These are phyloP conservation scores for Cetradonia linearis DNA, from an alignment of 495 filamentous ascomycete species.

Conservation along the genomic window DNA sequence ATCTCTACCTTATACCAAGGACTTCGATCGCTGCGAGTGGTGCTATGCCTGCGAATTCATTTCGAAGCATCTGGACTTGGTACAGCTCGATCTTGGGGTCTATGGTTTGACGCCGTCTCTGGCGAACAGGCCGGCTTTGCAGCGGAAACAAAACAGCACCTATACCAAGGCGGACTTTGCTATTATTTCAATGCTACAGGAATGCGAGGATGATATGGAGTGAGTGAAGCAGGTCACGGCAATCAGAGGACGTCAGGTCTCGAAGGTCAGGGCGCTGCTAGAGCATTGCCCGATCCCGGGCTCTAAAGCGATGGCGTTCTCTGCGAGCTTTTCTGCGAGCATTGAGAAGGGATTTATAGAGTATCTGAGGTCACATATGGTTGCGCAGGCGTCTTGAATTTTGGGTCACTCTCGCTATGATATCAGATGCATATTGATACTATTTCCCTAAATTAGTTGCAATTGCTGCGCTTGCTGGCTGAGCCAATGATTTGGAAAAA, in stretches of 20 bases:
- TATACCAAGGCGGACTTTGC: slow-evolving; percentile 35
- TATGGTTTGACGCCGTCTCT: slow-evolving; percentile 28
- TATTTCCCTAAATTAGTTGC: neutral
- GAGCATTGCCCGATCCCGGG: slow-evolving; percentile 34
- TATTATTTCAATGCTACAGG: slow-evolving; percentile 29
- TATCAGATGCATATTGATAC: neutral
- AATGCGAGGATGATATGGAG: slow-evolving; percentile 34
- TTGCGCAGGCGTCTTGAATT: slow-evolving; percentile 16
- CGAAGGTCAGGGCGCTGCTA: slow-evolving; percentile 35
- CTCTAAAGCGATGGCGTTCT: slow-evolving; percentile 38
- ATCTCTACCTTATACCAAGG: slow-evolving; percentile 36
- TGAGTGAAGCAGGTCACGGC: slow-evolving; percentile 39
- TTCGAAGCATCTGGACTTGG: slow-evolving; percentile 26
- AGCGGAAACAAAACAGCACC: slow-evolving; percentile 34
- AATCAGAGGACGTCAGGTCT: slow-evolving; percentile 32
- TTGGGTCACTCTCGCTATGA: neutral
- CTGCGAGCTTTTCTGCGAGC: slow-evolving; percentile 41
- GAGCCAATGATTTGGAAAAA: neutral
- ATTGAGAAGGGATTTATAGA: slow-evolving; percentile 41
- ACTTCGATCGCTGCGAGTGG: slow-evolving; percentile 47
- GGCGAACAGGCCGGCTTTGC: slow-evolving; percentile 26
- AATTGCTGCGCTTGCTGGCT: neutral
- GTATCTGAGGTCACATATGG: slow-evolving; percentile 33
- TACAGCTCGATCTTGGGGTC: slow-evolving; percentile 36
- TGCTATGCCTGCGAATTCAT: slow-evolving; percentile 35